Evolutionary conservation across 129 eudicot species (phyloP).

Genomic region (Helianthus tuberosus): DNA sequence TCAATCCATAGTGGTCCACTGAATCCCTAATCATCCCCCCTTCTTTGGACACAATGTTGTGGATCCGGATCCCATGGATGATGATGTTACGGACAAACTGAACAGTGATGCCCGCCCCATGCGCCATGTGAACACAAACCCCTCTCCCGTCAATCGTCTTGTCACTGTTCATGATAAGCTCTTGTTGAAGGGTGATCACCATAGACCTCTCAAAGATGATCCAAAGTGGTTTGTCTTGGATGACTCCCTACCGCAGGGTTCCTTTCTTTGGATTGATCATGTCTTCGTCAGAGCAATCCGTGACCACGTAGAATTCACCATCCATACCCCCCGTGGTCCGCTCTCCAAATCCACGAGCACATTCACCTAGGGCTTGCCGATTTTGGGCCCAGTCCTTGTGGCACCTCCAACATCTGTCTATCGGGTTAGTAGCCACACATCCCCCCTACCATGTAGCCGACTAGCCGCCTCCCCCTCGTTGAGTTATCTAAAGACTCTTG

Average conservation of each 20-base stretch:
- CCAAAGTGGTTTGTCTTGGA: conserved; percentile 76
- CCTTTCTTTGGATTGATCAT: conserved; percentile 61
- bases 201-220: conserved; percentile 53
- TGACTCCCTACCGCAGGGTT: conserved; percentile 75
- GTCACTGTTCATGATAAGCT: conserved; percentile 58
- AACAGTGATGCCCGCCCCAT: conserved; percentile 72
- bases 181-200: conserved; percentile 61
- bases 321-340: conserved; percentile 59
- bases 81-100: conserved; percentile 69
- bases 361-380: conserved; percentile 56
- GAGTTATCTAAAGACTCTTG: conserved; percentile 39
- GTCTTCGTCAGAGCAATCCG: conserved; percentile 52
- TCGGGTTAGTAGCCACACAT: conserved; percentile 70
- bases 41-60: conserved; percentile 45
- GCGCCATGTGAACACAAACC: conserved; percentile 54
- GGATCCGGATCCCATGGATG: conserved; percentile 61
- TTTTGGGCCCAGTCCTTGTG: conserved; percentile 49
- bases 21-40: conserved; percentile 77
- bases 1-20: conserved; percentile 45
- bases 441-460: conserved; percentile 11
- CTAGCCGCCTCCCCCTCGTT: conserved; percentile 49
- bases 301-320: conserved; percentile 63
- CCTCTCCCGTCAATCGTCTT: conserved; percentile 87
- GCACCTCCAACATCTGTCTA: conserved; percentile 83
- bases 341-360: conserved; percentile 69